Evolutionary conservation across 805 yeast species (phyloP), one percentile per base, ranked within the genome.

Genomic region (Kluyveromyces nonfermentans): DNA sequence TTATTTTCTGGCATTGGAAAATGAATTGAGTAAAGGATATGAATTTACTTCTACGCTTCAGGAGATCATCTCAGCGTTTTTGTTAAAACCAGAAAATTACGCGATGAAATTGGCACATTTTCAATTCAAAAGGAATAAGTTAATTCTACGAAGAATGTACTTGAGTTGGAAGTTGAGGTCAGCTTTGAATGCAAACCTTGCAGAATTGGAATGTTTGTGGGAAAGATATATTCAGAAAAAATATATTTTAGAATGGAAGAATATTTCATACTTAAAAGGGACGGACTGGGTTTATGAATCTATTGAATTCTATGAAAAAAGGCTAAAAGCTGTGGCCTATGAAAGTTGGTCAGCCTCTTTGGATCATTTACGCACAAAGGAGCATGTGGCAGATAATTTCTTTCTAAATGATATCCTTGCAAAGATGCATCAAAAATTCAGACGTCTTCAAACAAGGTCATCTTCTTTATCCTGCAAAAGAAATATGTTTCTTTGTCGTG

Each of bases 11-110:
- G 34, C 42, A 2, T 20, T 59, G 17, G 52, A 54, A 35, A 49
- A 51, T 39, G 60, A 59, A 35, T 38, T 60, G 10, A 48, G 46
- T 30, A 48, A 50, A 5, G 44, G 46, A 16, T 51, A 45, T 32
- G 50, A 46, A 1, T 43, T 56, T 35, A 49, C 54, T 12, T 31
- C 48, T 3, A 37, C 39, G 5, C 41, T 58, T 41, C 50, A 56
- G 35, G 49, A 51, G 16, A 44, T 50, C 21, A 33, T 52, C 14
- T 39, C 44, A 30, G 44, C 42, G 18, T 57, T 60, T 34, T 40
- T 59, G n/a, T 31, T 58, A 1, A 34, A 48, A 4, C 65, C 65
- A 2, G 49, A 50, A 21, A 59, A 52, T 43, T 19, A 49, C 17
- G 43, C 46, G 10, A 54, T 56, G 55, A 52, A 46, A 43, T 40